Conservation (phyloP, 2,329 filamentous ascomycete species). For the Emydomyces testavorans region DNA sequence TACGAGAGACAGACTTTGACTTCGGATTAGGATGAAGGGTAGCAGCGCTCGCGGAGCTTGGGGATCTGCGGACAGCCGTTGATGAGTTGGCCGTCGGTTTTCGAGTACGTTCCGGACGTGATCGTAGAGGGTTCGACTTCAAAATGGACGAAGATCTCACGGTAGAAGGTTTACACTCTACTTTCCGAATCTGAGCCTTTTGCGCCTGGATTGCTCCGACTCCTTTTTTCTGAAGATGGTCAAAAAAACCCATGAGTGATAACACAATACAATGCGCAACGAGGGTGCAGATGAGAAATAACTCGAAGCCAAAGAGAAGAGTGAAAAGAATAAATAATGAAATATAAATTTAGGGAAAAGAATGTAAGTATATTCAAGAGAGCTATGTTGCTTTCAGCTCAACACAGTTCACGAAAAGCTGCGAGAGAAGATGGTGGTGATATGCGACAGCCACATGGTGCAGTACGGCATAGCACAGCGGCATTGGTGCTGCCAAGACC, state of each 20-base stretch:
- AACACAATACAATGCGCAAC: neutral
- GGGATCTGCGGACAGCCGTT: slow-evolving; percentile 5
- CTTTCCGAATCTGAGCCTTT: slow-evolving; percentile 34
- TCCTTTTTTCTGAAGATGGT: slow-evolving; percentile 36
- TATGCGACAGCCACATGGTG: too few species aligned
- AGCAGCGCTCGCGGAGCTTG: neutral
- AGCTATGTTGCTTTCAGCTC: too few species aligned
- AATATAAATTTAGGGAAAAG: neutral
- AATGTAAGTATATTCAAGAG: neutral
- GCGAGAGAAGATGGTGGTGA: neutral
- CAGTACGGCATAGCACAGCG: too few species aligned
- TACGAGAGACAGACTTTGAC: slow-evolving; percentile 22
- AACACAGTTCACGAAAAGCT: neutral
- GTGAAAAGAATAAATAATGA: neutral
- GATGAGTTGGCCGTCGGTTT: too few species aligned
- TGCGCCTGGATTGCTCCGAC: slow-evolving; percentile 33
- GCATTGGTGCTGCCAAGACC: neutral
- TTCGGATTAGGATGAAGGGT: slow-evolving; percentile 1
- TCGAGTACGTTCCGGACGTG: slow-evolving; percentile 6
- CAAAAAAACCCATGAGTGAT: slow-evolving; percentile 33
- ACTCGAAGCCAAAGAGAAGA: neutral
- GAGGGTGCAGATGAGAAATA: neutral
- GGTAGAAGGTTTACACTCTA: slow-evolving; percentile 28
- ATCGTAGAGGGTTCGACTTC: slow-evolving; percentile 17
- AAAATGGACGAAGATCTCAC: slow-evolving; percentile 22